Evolutionary conservation across 2,329 filamentous ascomycete species (phyloP), one percentile per base, ranked within the genome.

Genomic region (Tetracladium maxilliforme): DNA sequence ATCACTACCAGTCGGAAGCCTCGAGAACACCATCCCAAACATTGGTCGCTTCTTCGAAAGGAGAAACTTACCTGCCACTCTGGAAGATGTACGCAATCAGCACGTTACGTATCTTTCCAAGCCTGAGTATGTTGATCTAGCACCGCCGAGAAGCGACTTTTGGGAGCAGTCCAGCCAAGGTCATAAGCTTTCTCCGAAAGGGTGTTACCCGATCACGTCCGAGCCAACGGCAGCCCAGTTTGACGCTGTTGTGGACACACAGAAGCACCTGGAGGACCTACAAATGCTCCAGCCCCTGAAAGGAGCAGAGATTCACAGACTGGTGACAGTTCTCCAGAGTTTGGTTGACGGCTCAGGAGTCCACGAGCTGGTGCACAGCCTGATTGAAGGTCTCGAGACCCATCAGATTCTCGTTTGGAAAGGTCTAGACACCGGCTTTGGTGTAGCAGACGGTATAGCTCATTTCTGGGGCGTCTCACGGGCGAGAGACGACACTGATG

Each of bases 351-450:
- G n/a, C n/a, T n/a, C n/a, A n/a, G n/a, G n/a, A 16, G 17, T 14
- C 22, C 23, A 17, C 19, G 17, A 21, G 10, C 14, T 21, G 9
- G 13, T 6, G 9, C 23, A 14, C 12, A 5, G 15, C n/a, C 29
- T 46, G 4, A 27, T 49, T 5, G 33, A 36, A 7, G 29, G 30
- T 7, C 38, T 51, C 11, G 29, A 7, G 31, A 39, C 6, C 45
- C 44, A 7, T 36, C 49, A 4, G 31, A 34, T 13, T 25, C 37
- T 13, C 32, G 37, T 51, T 22, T 50, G 40, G 30, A 44, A 45
- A 27, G 49, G 49, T 5, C 41, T 53, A 3, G 47, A 45, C 17
- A 48, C 46, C 5, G 49, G 49, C 5, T 52, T 53, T 20, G 39
- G 39, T 6, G 32, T 44, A 3, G 40, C 43, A 2, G 40, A 42